Conservation (phyloP, 306 rosid species). For the Sindora glabra region DNA sequence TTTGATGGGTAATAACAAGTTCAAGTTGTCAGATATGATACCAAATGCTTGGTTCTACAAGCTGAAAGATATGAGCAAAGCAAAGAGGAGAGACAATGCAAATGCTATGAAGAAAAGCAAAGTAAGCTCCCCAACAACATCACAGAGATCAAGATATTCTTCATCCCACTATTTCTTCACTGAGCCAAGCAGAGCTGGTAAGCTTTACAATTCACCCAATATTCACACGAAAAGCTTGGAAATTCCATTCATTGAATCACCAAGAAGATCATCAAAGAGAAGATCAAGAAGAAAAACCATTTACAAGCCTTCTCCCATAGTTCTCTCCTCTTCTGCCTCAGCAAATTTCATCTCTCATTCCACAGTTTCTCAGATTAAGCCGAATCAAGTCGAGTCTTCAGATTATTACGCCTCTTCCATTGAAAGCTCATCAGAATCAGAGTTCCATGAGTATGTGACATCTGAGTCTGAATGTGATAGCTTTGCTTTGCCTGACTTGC, state of each 20-base stretch:
- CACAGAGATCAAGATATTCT: conserved; percentile 45
- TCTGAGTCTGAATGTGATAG: conserved; percentile 49
- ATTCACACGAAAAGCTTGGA: conserved; percentile 31
- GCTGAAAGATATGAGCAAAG: conserved; percentile 64
- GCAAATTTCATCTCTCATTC: conserved; percentile 27
- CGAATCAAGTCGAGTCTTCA: conserved; percentile 35
- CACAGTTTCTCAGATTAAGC: conserved; percentile 16
- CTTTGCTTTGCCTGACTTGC: conserved; percentile 30
- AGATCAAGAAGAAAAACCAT: conserved; percentile 56
- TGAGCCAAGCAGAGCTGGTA: conserved; percentile 31
- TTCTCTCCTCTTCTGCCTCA: conserved; percentile 27
- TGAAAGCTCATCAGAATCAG: conserved; percentile 43
- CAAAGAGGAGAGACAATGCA: conserved; percentile 38
- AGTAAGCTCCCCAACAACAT: conserved; percentile 26
- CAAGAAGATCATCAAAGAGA: conserved; percentile 58
- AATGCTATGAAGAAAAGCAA: conserved; percentile 42
- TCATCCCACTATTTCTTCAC: conserved; percentile 25
- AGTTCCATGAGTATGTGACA: conserved; percentile 27
- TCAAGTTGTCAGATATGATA: conserved; percentile 68
- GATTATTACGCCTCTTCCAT: conserved; percentile 41
- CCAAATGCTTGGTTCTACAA: conserved; percentile 88
- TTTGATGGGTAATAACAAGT: conserved; percentile 68
- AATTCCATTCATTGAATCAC: conserved; percentile 46
- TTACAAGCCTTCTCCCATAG: conserved; percentile 61
- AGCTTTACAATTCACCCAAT: conserved; percentile 31